These are phyloP conservation scores for Meyerozyma athensensis DNA, from an alignment of 1,139 yeast species.

Conservation along the genomic window DNA sequence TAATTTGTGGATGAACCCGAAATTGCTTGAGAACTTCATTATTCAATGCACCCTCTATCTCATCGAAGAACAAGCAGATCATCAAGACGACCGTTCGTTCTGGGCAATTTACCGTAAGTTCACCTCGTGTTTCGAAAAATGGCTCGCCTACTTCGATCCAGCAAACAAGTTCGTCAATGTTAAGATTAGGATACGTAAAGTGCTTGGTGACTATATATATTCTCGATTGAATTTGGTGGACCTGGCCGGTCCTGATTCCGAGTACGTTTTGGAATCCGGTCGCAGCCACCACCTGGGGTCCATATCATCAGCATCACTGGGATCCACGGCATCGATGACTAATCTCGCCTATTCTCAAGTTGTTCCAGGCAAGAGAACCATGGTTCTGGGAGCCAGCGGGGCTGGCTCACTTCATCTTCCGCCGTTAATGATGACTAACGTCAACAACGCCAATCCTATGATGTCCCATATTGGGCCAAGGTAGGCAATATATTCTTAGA, in stretches of 20 bases:
- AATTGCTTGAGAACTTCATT: constrained; percentile 1
- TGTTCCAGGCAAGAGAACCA: neutral
- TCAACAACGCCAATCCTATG: neutral
- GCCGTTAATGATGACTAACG: neutral
- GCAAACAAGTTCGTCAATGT: neutral
- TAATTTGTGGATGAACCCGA: neutral
- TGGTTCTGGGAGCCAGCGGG: constrained; percentile 2
- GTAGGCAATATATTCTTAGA: neutral
- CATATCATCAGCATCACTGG: neutral
- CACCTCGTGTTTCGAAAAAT: neutral
- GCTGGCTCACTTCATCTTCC: constrained; percentile 1
- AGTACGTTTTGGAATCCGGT: neutral
- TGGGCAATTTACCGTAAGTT: constrained; percentile 3
- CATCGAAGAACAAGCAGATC: neutral
- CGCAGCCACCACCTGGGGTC: neutral
- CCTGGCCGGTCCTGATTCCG: neutral
- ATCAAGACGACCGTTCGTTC: constrained; percentile 2
- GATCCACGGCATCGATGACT: neutral
- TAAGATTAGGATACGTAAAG: neutral
- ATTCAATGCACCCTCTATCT: constrained; percentile 2
- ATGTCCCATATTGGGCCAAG: neutral
- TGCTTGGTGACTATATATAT: neutral
- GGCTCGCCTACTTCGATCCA: constrained; percentile 1
- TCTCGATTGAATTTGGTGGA: constrained; percentile 1
- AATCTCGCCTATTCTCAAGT: neutral